Evolutionary conservation across 2,329 filamentous ascomycete species (phyloP), one percentile per base, ranked within the genome.

Genomic region (Penicillium brasilianum): DNA sequence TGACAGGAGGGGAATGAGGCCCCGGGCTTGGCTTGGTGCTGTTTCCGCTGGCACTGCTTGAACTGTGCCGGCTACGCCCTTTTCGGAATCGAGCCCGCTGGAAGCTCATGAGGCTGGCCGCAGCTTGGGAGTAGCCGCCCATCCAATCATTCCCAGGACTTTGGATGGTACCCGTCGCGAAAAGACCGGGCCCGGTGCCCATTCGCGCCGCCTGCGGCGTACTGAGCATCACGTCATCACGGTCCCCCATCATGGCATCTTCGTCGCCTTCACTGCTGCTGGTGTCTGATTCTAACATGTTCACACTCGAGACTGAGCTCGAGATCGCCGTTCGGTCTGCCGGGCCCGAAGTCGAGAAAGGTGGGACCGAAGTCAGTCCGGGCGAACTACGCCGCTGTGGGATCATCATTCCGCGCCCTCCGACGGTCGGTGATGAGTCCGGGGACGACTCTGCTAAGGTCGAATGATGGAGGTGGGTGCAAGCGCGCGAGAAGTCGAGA

Each of bases 391-490:
- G 85, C 55, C 85, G 80, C 41, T 81, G 78, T 3, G 87, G 86
- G 57, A 88, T 88, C 60, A 81, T 82, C 73, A 88, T 82, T 2
- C 83, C 84, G 64, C 90, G 87, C 43, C 89, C 88, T 55, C 88
- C 88, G 57, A 95, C 89, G 13, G 90, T 93, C 0, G 95, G 95
- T 0, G 93, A 97, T 0, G 92, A 95, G 75, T 96, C 93, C 3
- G 93, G 93, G 5, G 91, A 95, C 0, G 91, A 90, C 74, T 97
- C 92, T 58, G 94, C 93, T 9, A 98, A 85, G 0, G 91, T 98
- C 16, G 94, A 97, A 77, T 98, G 95, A 78, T 98, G 95, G 22
- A 99, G 83, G 74, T 93, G 96, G 11, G 94, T 97, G 64, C 92
- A 95, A 11, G 93, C 93, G 68, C 94, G 87, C 43, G 94, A 94